Evolutionary conservation across 1,284 basidiomycete genomes (phyloP), one percentile per base, ranked within the genome.

Genomic region (Omphalotus olearius): DNA sequence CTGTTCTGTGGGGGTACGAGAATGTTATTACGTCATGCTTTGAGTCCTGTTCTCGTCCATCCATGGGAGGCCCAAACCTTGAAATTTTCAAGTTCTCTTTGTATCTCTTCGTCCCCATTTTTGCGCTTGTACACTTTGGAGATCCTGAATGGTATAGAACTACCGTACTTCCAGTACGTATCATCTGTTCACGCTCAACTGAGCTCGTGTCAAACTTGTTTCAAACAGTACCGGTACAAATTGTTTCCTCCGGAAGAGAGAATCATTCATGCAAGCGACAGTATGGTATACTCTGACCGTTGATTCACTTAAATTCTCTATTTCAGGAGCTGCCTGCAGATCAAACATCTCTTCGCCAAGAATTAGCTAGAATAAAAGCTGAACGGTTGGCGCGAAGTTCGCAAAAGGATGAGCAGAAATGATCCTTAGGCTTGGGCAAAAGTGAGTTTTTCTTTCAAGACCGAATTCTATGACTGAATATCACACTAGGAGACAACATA

Each of bases 81-180:
- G 91, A 94, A 68, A 79, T 93, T 16, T 90, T 93, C 81, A 92
- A 91, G 70, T 93, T 93, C 60, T 83, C 82, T 1, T 72, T 93
- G 30, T 96, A 97, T 69, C 82, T 96, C 54, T 92, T 93, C 65
- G 85, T 95, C 57, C 93, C 93, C 0, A 80, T 95, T 47, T 75
- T 80, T 40, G 83, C 91, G 23, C 83, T 96, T 70, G 71, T 93
- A 48, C 88, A 94, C 66, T 95, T 91, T 63, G 92, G 93, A 49
- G 90, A 93, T 66, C 90, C 91, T 4, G 80, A 88, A 36, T 97
- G 92, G 92, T 96, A 94, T 64, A 74, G 79, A 44, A 73, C 76
- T 41, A 76, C 91, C 59, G 92, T 95, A 38, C 68, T 89, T 38
- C 91, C 93, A 9, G 92, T 92, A 66, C 58, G 88, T 69, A 11